Conservation (phyloP, 2,329 filamentous ascomycete species). For the Aspergillus novofumigatus region DNA sequence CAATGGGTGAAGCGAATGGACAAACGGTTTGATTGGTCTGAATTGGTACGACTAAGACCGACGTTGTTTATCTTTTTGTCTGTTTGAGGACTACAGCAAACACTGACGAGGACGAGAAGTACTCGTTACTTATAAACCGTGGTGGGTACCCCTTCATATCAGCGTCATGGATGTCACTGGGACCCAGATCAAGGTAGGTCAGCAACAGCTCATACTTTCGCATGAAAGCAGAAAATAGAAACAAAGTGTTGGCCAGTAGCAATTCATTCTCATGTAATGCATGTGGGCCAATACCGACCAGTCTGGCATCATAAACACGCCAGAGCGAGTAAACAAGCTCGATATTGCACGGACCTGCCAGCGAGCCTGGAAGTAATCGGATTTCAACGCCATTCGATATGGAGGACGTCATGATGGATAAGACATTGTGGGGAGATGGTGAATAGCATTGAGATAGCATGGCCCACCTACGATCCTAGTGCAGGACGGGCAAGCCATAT, state of each 20-base stretch:
- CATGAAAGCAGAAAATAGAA: conserved; percentile 16
- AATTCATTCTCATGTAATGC: conserved; percentile 6
- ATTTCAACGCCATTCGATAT: conserved; percentile 3
- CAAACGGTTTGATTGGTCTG: neutral
- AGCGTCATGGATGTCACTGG: conserved; percentile 11
- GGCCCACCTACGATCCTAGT: neutral
- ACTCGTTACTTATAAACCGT: conserved; percentile 20
- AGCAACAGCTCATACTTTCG: conserved; percentile 6
- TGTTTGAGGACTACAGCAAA: neutral
- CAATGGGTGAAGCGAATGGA: conserved; percentile 12
- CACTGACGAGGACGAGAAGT: neutral
- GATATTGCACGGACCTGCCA: conserved; percentile 11
- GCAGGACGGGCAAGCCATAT: conserved; percentile 2
- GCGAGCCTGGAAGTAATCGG: conserved; percentile 12
- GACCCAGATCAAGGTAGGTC: conserved; percentile 7
- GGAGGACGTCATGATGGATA: conserved; percentile 18
- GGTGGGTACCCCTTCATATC: conserved; percentile 9
- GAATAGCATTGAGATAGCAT: neutral
- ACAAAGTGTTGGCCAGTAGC: conserved; percentile 11
- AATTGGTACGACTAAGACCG: neutral
- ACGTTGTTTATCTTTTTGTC: neutral
- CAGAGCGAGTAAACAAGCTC: conserved; percentile 9
- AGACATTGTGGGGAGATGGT: conserved; percentile 8
- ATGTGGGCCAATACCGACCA: conserved; percentile 8
- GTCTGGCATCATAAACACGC: conserved; percentile 1